These are phyloP conservation scores for Suillus subaureus DNA, from an alignment of 768 basidiomycete genomes.

Conservation along the genomic window DNA sequence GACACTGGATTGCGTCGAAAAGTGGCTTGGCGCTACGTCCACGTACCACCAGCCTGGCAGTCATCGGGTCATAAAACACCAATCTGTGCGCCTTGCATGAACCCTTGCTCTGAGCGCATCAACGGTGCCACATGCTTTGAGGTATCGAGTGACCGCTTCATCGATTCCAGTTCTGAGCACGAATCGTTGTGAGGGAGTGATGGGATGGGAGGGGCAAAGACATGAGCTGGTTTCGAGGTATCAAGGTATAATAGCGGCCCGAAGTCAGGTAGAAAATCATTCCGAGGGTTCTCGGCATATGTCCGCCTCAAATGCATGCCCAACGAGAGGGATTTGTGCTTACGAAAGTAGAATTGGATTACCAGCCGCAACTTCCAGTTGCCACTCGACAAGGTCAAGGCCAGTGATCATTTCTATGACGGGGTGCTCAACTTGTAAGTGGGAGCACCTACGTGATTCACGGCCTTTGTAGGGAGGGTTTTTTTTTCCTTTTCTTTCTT, in stretches of 20 bases:
- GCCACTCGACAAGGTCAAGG: conserved; percentile 94
- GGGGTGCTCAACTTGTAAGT: conserved; percentile 88
- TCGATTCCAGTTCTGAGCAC: conserved; percentile 15
- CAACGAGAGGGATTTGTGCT: conserved; percentile 78
- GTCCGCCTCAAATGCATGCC: conserved; percentile 96
- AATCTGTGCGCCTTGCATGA: conserved; percentile 75
- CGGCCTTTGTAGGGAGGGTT: no score
- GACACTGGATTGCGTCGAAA: no score
- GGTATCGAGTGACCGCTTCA: conserved; percentile 22
- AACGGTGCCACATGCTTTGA: conserved; percentile 46
- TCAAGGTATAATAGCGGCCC: conserved; percentile 81
- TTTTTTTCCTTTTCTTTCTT: no score
- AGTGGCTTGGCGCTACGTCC: conserved; percentile 42
- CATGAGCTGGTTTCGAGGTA: conserved; percentile 72
- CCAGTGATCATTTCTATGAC: conserved; percentile 96
- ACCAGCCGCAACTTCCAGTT: conserved; percentile 88
- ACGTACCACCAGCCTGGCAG: conserved; percentile 88
- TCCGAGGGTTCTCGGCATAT: conserved; percentile 93
- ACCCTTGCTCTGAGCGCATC: conserved; percentile 89
- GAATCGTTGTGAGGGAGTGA: conserved; percentile 9
- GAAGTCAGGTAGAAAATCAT: conserved; percentile 91
- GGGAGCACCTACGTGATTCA: conserved; percentile 86
- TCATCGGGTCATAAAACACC: conserved; percentile 91
- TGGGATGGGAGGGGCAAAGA: conserved; percentile 53
- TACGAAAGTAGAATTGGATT: conserved; percentile 82